phyloP scores from a whole-genome alignment of 331 rosid species.

The Arachis monticola region DNA sequence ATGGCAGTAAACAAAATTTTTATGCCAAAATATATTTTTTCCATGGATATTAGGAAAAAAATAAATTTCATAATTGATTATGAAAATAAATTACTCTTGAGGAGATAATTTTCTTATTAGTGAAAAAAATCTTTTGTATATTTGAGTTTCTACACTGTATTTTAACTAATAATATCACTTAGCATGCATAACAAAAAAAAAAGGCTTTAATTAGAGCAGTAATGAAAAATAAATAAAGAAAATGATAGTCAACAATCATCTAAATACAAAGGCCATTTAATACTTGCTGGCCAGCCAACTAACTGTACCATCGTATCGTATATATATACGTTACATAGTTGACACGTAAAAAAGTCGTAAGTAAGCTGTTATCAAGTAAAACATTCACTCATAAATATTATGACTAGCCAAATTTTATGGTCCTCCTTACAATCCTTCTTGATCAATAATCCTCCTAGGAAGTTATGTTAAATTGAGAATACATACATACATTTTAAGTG shows the following conservation, averaged over 20 bases:
- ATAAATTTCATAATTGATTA: background rate
- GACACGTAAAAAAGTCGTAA: too few relatives aligned
- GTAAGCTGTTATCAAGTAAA: too few relatives aligned
- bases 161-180: background rate
- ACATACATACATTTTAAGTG: too few relatives aligned
- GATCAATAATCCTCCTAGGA: too few relatives aligned
- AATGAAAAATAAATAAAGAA: slow-evolving; percentile 14
- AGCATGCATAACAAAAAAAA: background rate
- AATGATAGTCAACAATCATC: slow-evolving; percentile 22
- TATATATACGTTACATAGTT: too few relatives aligned
- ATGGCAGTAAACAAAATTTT: background rate
- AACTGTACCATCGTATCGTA: too few relatives aligned
- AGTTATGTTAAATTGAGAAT: too few relatives aligned
- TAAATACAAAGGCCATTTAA: background rate
- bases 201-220: background rate
- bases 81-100: background rate
- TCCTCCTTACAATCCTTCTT: too few relatives aligned
- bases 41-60: too few relatives aligned
- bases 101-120: background rate
- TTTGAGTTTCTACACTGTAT: background rate
- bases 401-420: too few relatives aligned
- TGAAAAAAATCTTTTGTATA: background rate
- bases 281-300: slow-evolving; percentile 12
- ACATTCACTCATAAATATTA: too few relatives aligned
- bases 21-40: background rate